Conservation (phyloP, 257 asterid genomes). For the Euphrasia confusa region DNA sequence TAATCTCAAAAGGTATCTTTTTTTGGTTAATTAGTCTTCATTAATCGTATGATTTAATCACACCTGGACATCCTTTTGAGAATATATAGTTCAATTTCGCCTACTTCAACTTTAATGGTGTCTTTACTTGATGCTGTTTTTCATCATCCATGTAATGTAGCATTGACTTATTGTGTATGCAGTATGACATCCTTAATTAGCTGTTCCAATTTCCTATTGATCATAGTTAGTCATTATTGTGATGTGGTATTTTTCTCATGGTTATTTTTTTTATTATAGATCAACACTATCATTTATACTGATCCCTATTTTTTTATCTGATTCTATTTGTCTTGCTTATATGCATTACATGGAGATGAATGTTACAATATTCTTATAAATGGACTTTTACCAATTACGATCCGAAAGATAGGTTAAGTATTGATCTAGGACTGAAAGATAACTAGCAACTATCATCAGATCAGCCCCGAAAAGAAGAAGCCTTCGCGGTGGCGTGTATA, state of each 20-base stretch:
- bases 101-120: neutral
- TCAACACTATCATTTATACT: neutral
- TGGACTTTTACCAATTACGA: neutral
- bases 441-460: too few species aligned
- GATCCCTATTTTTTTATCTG: neutral
- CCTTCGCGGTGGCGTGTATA: neutral
- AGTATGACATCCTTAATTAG: neutral
- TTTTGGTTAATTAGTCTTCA: neutral
- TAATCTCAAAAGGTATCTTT: neutral
- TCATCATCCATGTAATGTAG: neutral
- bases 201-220: neutral
- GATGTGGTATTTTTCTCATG: neutral
- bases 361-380: neutral
- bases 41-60: neutral
- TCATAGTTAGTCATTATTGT: neutral
- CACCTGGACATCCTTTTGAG: neutral
- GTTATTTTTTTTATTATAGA: neutral
- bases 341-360: neutral
- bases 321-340: neutral
- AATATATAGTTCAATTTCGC: neutral
- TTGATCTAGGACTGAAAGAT: neutral
- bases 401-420: neutral
- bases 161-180: constrained; percentile 1
- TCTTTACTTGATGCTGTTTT: constrained; percentile 9
- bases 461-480: too few species aligned